Evolutionary conservation across 2,329 filamentous ascomycete genomes (phyloP).

Genomic region (Calycina herbarum): DNA sequence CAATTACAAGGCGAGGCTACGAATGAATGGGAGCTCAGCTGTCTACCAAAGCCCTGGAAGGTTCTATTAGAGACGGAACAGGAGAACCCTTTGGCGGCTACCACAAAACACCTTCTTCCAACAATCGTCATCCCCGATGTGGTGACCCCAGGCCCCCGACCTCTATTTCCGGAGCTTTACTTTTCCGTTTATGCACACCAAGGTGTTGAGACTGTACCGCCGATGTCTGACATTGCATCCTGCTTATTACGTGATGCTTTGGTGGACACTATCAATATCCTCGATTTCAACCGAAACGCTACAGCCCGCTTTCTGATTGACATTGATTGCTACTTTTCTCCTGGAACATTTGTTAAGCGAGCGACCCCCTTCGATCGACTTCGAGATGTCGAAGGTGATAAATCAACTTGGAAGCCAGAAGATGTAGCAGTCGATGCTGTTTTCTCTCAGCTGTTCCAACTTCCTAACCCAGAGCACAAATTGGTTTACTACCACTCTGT

Average conservation of each 20-base stretch:
- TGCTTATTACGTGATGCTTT: constrained; percentile 83
- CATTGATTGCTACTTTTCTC: constrained; percentile 89
- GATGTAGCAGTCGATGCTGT: constrained; percentile 97
- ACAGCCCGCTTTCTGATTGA: constrained; percentile 90
- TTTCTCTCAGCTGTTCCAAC: constrained; percentile 89
- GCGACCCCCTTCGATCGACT: constrained; percentile 91
- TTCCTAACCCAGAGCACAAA: constrained; percentile 87
- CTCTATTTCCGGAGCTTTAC: constrained; percentile 89
- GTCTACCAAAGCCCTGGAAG: constrained; percentile 67
- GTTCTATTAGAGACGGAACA: constrained; percentile 62
- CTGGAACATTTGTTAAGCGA: constrained; percentile 87
- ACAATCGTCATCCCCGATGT: constrained; percentile 72
- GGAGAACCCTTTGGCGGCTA: constrained; percentile 58
- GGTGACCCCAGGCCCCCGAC: constrained; percentile 70
- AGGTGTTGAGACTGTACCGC: constrained; percentile 85
- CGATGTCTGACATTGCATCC: constrained; percentile 71
- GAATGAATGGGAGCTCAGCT: constrained; percentile 72
- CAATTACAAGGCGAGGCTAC: constrained; percentile 78
- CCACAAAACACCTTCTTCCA: constrained; percentile 76
- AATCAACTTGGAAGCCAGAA: constrained; percentile 92
- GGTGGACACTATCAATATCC: constrained; percentile 88
- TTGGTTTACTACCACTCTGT: constrained; percentile 95
- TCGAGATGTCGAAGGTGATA: constrained; percentile 62
- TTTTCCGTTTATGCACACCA: constrained; percentile 89
- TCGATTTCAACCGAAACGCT: constrained; percentile 88